Percentiles rank a stretch among this genome's conserved stretches.
phyloP scores from a whole-genome alignment of 1,284 basidiomycete species.

The Cryptococcus sp. region DNA sequence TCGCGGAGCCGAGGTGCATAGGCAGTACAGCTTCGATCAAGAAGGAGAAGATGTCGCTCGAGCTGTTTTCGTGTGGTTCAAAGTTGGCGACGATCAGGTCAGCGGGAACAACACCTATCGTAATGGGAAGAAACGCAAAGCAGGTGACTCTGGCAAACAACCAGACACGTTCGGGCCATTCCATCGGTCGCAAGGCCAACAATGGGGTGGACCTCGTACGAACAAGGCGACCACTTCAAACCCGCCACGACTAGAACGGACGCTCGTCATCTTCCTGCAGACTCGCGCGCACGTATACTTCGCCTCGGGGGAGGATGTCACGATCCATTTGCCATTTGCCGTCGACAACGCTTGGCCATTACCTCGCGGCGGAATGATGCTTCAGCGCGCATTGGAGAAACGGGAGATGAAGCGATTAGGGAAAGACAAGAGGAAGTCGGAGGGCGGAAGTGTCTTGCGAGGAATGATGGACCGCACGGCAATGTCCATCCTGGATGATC shows the following conservation, averaged over 20 bases:
- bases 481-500: slow-evolving; percentile 56
- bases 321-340: slow-evolving; percentile 78
- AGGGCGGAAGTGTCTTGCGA: slow-evolving; percentile 13
- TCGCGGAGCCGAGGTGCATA: slow-evolving; percentile 67
- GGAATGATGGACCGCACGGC: slow-evolving; percentile 31
- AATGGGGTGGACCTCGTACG: slow-evolving; percentile 30
- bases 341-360: slow-evolving; percentile 77
- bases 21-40: slow-evolving; percentile 72
- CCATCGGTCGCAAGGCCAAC: slow-evolving; percentile 36
- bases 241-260: slow-evolving; percentile 51
- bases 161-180: slow-evolving; percentile 51
- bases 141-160: neutral
- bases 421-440: slow-evolving; percentile 9
- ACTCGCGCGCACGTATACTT: slow-evolving; percentile 73
- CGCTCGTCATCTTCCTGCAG: slow-evolving; percentile 75
- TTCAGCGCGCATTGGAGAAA: slow-evolving; percentile 64
- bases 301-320: slow-evolving; percentile 71
- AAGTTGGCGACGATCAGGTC: slow-evolving; percentile 4
- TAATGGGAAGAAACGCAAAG: neutral
- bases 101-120: neutral
- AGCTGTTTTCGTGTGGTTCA: slow-evolving; percentile 73
- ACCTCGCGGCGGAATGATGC: slow-evolving; percentile 50
- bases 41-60: slow-evolving; percentile 72
- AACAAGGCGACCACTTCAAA: slow-evolving; percentile 4
- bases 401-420: slow-evolving; percentile 24